Base-by-base conservation (phyloP, 2,329 filamentous ascomycete genomes). In the Penicillium sp. region DNA sequence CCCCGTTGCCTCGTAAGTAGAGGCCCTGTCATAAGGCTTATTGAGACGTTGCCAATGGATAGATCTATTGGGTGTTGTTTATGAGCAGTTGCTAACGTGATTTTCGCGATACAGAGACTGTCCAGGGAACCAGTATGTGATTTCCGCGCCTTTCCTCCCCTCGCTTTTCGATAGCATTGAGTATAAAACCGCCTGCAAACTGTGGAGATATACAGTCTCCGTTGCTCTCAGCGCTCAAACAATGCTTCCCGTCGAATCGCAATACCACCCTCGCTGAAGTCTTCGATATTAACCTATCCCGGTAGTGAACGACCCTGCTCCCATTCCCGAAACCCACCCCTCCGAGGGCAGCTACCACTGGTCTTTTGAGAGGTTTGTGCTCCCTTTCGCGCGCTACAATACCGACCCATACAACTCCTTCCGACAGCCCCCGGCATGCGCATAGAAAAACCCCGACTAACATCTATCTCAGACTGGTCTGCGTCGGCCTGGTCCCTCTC, bases 291-390 rank as follows among this genome's bases (percentile, higher is more conserved):
- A 49, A 70, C 61, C 5, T 25, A 38, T 43, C 17, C 29, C 38
- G 23, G 55, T 57, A 89, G 91, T 93, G 73, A 99, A 99, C 79
- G 93, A 97, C 72, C 86, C 94, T 55, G 89, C 85, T 33, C 86
- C 85, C 39, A 78, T 96, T 25, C 93, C 92, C 45, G 74, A 84
- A 23, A 79, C 90, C 53, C 86, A 84, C 67, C 87, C 93, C 42
- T 81, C 86, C 55, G 91, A 99, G 80, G 94, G 94, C 69, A 96
- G 90, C 77, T 99, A 97, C 82, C 94, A 99, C 85, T 99, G 94
- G 94, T 90, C 89, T 60, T 96, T 96, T 72, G 94, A 99, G 83
- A 82, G 86, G 83, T 86, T 73, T 57, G 69, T 68, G 39, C 36
- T 27, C n/a, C 44, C 23, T 27, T 19, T 8, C 3, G 36, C 36